A percentile compares a stretch with the other conserved stretches of the same genome.
Evolutionary conservation across 164 flowering plant genomes (phyloP).

Genomic region (Aristolochia fimbriata): DNA sequence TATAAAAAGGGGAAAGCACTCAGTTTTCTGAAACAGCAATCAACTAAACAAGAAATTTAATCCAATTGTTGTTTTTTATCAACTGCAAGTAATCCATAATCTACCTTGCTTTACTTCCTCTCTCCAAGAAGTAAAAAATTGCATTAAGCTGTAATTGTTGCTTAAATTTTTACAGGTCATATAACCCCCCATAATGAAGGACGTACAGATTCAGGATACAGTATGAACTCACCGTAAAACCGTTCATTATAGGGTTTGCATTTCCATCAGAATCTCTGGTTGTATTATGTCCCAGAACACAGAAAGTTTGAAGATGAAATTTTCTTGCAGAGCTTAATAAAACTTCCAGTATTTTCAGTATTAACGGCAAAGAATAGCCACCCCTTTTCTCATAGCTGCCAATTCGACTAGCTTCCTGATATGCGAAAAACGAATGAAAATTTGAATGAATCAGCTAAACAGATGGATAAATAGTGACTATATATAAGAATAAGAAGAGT

Average conservation of each 20-base stretch:
- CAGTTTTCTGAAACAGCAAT: background rate
- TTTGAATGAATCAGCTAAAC: background rate
- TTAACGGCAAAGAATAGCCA: constrained; percentile 69
- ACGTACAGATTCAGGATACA: background rate
- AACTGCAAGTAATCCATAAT: background rate
- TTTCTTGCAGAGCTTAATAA: constrained; percentile 17
- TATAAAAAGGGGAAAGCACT: constrained; percentile 12
- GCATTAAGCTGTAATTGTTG: background rate
- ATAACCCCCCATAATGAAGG: background rate
- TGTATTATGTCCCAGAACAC: constrained; percentile 74
- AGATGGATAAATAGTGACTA: constrained; percentile 12
- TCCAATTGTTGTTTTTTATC: background rate
- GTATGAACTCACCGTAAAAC: constrained; percentile 55
- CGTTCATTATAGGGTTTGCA: constrained; percentile 50
- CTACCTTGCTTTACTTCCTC: background rate
- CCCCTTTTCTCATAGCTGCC: constrained; percentile 13
- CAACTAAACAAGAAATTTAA: background rate
- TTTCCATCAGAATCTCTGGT: constrained; percentile 56
- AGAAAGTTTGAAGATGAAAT: constrained; percentile 40
- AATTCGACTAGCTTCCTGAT: constrained; percentile 8
- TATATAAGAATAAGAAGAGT: constrained; percentile 14
- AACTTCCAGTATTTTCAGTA: constrained; percentile 51
- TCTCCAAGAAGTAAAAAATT: background rate
- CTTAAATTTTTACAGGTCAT: background rate
- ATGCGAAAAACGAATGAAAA: constrained; percentile 35